phyloP scores from a whole-genome alignment of 2,329 filamentous ascomycete species.

The Pezicula rhizophila region DNA sequence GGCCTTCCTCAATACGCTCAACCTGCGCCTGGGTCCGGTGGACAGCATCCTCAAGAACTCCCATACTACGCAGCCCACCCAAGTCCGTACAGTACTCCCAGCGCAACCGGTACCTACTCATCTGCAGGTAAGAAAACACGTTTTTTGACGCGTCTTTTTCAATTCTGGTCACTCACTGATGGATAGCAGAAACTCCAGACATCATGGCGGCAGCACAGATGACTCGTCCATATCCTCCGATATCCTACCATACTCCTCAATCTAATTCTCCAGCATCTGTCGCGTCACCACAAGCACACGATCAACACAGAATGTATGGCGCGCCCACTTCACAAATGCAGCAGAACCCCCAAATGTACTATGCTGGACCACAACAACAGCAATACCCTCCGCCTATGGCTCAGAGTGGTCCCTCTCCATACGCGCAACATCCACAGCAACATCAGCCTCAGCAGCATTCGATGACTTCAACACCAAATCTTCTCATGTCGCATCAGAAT shows the following conservation, averaged over 20 bases:
- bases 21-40: conserved; percentile 53
- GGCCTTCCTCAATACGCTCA: conserved; percentile 64
- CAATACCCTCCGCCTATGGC: conserved; percentile 61
- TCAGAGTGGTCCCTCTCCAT: conserved; percentile 54
- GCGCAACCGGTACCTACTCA: conserved; percentile 76
- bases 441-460: conserved; percentile 46
- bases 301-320: conserved; percentile 83
- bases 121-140: conserved; percentile 61
- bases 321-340: conserved; percentile 74
- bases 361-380: conserved; percentile 43
- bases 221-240: conserved; percentile 77
- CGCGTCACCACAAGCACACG: conserved; percentile 80
- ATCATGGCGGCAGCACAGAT: conserved; percentile 62
- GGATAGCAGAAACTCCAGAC: conserved; percentile 49
- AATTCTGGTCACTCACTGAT: conserved; percentile 10
- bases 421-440: conserved; percentile 50
- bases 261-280: conserved; percentile 93
- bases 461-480: conserved; percentile 58
- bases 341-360: conserved; percentile 76
- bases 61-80: conserved; percentile 78
- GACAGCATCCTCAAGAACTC: conserved; percentile 59
- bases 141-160: conserved; percentile 11
- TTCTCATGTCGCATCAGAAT: conserved; percentile 60
- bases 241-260: conserved; percentile 87
- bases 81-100: conserved; percentile 77